Conservation (phyloP, 495 filamentous ascomycete genomes). For the Lophiotrema nucula region DNA sequence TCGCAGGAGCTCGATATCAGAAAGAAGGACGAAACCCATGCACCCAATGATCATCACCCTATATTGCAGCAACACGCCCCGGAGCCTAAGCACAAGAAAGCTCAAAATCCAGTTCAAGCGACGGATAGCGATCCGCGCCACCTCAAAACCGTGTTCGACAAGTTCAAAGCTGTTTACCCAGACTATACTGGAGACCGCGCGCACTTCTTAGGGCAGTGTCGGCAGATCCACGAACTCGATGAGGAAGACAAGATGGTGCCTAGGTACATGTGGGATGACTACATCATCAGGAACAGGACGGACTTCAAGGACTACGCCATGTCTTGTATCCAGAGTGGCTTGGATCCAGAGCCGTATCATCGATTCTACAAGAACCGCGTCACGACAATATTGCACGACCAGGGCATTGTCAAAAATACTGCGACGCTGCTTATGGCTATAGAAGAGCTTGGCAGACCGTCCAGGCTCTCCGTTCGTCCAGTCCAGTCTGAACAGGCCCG, state of each 20-base stretch:
- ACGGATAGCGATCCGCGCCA: neutral
- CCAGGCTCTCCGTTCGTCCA: neutral
- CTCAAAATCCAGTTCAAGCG: too few relatives aligned
- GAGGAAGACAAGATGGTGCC: conserved; percentile 28
- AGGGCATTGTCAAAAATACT: conserved; percentile 13
- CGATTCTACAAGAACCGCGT: conserved; percentile 33
- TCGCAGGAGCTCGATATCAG: too few relatives aligned
- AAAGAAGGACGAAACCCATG: too few relatives aligned
- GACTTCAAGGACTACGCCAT: conserved; percentile 31
- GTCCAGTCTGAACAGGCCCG: neutral
- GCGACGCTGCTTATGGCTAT: conserved; percentile 10
- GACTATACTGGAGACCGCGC: conserved; percentile 32
- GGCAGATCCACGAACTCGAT: conserved; percentile 26
- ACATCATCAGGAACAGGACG: conserved; percentile 30
- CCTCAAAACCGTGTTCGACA: conserved; percentile 21
- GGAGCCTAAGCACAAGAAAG: too few relatives aligned
- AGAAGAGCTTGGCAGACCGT: conserved; percentile 10
- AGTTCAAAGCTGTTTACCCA: conserved; percentile 32
- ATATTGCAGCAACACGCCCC: too few relatives aligned
- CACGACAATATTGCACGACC: conserved; percentile 15
- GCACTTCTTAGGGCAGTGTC: conserved; percentile 33
- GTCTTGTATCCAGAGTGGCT: conserved; percentile 11
- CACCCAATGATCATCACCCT: too few relatives aligned
- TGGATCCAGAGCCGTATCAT: conserved; percentile 25
- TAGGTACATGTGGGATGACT: conserved; percentile 40